phyloP scores from a whole-genome alignment of 768 basidiomycete species.

The Mycena leptocephala region DNA sequence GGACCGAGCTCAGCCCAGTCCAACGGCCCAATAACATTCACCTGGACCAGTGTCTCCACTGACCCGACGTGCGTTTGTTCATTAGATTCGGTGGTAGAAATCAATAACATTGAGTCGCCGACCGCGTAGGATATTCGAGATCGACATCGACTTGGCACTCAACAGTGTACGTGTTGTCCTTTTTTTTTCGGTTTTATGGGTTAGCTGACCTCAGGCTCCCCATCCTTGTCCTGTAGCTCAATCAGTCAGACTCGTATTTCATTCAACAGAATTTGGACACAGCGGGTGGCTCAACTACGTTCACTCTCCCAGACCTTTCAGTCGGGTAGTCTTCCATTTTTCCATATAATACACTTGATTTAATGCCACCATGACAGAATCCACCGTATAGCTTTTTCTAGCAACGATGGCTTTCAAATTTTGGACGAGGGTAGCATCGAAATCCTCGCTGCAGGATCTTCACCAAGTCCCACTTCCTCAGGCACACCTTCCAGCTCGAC shows the following conservation, averaged over 20 bases:
- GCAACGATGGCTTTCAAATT: background rate
- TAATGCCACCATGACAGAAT: conserved; percentile 4
- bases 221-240: background rate
- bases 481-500: too few species aligned
- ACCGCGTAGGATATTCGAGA: conserved; percentile 2
- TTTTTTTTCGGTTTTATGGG: background rate
- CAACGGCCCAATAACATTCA: background rate
- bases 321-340: background rate
- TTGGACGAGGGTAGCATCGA: conserved; percentile 3
- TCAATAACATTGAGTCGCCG: background rate
- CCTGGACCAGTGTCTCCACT: background rate
- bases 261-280: background rate
- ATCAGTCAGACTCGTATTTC: background rate
- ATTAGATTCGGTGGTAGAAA: background rate
- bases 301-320: background rate
- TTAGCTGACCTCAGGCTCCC: background rate
- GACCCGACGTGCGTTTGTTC: conserved; percentile 6
- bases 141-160: background rate
- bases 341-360: background rate
- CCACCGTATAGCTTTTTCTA: conserved; percentile 15
- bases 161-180: background rate
- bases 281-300: conserved; percentile 5
- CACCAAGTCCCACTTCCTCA: background rate
- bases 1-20: background rate
- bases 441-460: background rate